Evolutionary conservation across 106 monocot species (phyloP), one percentile per base, ranked within the genome.

Genomic region (Acorus calamus): DNA sequence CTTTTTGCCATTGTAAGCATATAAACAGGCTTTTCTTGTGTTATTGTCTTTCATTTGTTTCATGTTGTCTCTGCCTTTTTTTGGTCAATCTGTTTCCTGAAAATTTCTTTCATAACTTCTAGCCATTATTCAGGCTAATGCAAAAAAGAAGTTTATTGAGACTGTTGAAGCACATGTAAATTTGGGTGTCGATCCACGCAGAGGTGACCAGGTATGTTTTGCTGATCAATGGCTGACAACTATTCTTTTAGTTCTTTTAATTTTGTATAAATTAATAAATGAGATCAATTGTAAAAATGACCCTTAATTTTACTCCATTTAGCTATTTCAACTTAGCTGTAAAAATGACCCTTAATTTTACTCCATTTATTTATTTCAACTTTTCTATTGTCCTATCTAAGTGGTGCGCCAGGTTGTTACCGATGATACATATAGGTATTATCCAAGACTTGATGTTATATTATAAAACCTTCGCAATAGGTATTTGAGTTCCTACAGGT

Each of bases 61-160:
- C 9, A 7, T 2, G 51, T 51, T 0, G 7, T 51, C 51, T 51
- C 51, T 51, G 1, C 51, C 5, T 51, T 5, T 51, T 7, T 51
- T 51, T 9, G 9, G 5, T 51, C 2, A 51, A 51, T 51, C 28
- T 28, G 28, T 28, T 63, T 64, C 67, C 69, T 47, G 57, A 57
- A 53, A 42, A 41, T 75, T 60, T 78, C 12, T 68, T 2, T 65
- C 12, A 9, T 51, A 51, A 51, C 9, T 51, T 51, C 51, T 51
- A 51, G 51, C 9, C 51, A 51, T 2, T 51, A 5, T 51, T 9
- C 51, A 51, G 51, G 51, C 51, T 51, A 51, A 51, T 51, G 51
- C 51, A 5, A 51, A 9, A 51, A 51, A 9, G 51, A 51, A 51
- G 51, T 51, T 51, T 51, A 51, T 9, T 51, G 51, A 51, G 9